Base-by-base conservation (phyloP, 805 yeast genomes). In the Spathaspora boniae region DNA sequence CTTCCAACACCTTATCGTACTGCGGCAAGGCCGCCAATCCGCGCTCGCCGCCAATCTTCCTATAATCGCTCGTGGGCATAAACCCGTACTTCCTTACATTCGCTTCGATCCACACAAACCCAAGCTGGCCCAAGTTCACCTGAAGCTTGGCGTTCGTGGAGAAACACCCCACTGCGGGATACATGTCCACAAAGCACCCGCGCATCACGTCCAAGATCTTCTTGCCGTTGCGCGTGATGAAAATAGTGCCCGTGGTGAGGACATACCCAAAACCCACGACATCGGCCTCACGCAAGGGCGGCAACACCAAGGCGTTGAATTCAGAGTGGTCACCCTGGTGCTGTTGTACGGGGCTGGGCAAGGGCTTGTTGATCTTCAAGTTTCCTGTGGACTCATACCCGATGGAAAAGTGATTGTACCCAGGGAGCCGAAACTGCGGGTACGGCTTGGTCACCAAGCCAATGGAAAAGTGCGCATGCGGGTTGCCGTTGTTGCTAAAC, bases 301-400 rank as follows among this genome's bases (percentile, higher is more conserved):
- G 81, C 27, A 76, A 56, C 2, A 76, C 68, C 14, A 61, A 57
- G 9, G 74, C 73, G 46, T 67, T 67, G 36, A 44, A 64, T 5
- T 62, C 52, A 38, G 73, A 66, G 29, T 61, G 55, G n/a, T 55
- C 62, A 2, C 63, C 68, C 22, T 44, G 45, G 45, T 67, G 71
- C 41, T 67, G 72, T 39, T 67, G 72, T 17, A 58, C 48, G 2
- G 72, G 71, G 1, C 72, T 63, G 1, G 72, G 67, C 31, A 80
- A 76, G 16, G 87, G 86, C 47, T 74, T 74, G 49, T 78, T 81
- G 33, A 83, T 72, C 42, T 86, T 68, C 37, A 82, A 60, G 40
- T 79, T 74, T 2, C 94, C 95, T 4, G 78, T 75, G 2, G 85
- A 74, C 53, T 84, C 91, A 51, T 84, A 78, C 3, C 83, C 83